Conservation (phyloP, 2,329 filamentous ascomycete genomes). For the Colletotrichum lini region DNA sequence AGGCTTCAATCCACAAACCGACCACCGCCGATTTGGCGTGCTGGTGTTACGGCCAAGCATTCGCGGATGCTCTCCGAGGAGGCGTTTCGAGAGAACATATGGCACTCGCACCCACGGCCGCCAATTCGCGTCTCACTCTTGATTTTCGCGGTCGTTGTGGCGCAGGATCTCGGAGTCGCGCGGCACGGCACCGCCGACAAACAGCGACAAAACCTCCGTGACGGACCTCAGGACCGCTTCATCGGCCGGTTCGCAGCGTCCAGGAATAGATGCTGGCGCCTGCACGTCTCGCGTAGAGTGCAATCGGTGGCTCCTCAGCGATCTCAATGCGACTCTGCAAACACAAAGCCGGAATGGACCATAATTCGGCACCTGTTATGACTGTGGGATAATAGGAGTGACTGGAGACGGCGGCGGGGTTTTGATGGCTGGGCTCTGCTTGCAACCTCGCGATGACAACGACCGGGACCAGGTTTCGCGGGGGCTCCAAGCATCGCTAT, state of each 20-base stretch:
- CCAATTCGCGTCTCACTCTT: conserved; percentile 8
- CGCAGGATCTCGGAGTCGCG: neutral
- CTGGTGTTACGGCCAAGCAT: conserved; percentile 12
- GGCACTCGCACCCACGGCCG: conserved; percentile 17
- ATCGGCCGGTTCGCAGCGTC: conserved; percentile 14
- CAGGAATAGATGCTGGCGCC: conserved; percentile 35
- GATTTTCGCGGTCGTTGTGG: neutral
- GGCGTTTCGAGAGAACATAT: conserved; percentile 11
- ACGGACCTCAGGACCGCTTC: conserved; percentile 1
- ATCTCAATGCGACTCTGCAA: conserved; percentile 25
- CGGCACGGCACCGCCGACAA: conserved; percentile 29
- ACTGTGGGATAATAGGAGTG: neutral
- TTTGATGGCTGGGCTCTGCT: conserved; percentile 2
- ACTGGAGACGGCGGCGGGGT: neutral
- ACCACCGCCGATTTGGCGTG: neutral
- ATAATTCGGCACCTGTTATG: conserved; percentile 8
- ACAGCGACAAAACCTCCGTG: conserved; percentile 32
- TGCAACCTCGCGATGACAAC: conserved; percentile 16
- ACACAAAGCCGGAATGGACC: neutral
- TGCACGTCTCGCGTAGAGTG: conserved; percentile 78
- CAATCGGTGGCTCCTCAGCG: conserved; percentile 77
- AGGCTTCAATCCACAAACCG: neutral
- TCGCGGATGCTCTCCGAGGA: conserved; percentile 22
- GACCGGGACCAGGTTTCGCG: conserved; percentile 12
- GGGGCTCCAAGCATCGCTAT: conserved; percentile 18